phyloP scores from a whole-genome alignment of 768 basidiomycete genomes.

The Calocera cornea region DNA sequence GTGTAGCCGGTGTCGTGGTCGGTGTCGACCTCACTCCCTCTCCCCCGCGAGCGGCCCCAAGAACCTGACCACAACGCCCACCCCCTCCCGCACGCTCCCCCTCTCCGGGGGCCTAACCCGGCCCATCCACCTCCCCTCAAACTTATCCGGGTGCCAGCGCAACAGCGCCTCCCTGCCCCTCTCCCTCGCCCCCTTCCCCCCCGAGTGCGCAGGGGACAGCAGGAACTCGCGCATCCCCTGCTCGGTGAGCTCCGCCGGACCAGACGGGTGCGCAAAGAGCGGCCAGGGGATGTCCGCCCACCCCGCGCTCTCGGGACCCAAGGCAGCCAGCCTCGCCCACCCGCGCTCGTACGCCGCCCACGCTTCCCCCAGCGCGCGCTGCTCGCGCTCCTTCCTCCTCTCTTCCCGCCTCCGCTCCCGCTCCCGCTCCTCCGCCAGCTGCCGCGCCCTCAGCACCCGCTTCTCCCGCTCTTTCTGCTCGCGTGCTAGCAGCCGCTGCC shows the following conservation, averaged over 20 bases:
- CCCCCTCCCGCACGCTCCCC: constrained; percentile 57
- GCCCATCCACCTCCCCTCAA: constrained; percentile 52
- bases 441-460: constrained; percentile 26
- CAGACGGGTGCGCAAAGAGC: background rate
- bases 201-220: constrained; percentile 10
- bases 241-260: constrained; percentile 8
- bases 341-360: background rate
- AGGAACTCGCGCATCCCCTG: constrained; percentile 9
- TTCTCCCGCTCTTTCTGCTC: constrained; percentile 27
- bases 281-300: constrained; percentile 12
- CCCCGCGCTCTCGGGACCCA: background rate
- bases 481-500: constrained; percentile 23
- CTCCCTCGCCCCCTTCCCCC: constrained; percentile 35
- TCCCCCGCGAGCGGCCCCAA: constrained; percentile 53
- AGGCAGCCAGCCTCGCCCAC: background rate
- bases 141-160: constrained; percentile 73
- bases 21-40: constrained; percentile 14
- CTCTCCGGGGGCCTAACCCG: constrained; percentile 51
- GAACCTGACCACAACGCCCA: constrained; percentile 53
- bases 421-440: constrained; percentile 24
- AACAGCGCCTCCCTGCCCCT: constrained; percentile 61
- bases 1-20: no score
- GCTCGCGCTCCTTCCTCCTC: constrained; percentile 24
- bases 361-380: constrained; percentile 13
- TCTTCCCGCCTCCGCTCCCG: constrained; percentile 25